phyloP scores from a whole-genome alignment of 2,329 filamentous ascomycete genomes.

The Penicillium thymicola region DNA sequence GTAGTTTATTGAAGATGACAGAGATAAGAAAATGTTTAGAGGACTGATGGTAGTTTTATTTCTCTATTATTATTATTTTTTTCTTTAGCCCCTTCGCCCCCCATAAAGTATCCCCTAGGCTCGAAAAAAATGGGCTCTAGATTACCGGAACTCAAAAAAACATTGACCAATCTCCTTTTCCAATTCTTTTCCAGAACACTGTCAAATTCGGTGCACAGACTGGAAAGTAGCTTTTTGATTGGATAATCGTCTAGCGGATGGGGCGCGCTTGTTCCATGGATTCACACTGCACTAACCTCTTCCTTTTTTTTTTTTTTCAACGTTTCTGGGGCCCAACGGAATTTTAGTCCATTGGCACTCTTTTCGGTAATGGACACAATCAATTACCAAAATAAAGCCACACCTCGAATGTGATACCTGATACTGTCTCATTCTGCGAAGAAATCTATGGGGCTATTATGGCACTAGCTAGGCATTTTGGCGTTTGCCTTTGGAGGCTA shows the following conservation, averaged over 20 bases:
- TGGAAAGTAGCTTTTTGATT: not conserved
- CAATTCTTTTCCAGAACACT: conserved; percentile 9
- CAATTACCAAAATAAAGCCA: not conserved
- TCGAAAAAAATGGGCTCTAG: conserved; percentile 5
- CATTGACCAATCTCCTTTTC: conserved; percentile 2
- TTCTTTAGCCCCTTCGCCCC: conserved; percentile 1
- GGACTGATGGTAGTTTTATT: not conserved
- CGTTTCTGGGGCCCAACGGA: conserved; percentile 5
- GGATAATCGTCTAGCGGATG: not conserved
- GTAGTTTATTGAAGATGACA: not conserved
- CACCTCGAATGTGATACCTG: not conserved
- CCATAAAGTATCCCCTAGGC: conserved; percentile 1
- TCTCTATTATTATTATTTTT: not conserved
- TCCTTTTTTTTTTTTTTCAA: not conserved
- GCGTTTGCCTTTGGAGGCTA: not conserved
- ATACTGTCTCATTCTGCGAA: not conserved
- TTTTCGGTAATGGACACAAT: not conserved
- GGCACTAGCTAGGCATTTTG: not conserved
- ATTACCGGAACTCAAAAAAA: not conserved
- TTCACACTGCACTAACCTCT: conserved; percentile 1
- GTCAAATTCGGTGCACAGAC: conserved; percentile 5
- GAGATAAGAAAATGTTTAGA: not conserved
- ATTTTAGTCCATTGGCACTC: not conserved
- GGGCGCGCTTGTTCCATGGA: conserved; percentile 5
- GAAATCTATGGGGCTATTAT: not conserved